phyloP scores from a whole-genome alignment of 2,329 filamentous ascomycete species.

The Penicillium sp. region DNA sequence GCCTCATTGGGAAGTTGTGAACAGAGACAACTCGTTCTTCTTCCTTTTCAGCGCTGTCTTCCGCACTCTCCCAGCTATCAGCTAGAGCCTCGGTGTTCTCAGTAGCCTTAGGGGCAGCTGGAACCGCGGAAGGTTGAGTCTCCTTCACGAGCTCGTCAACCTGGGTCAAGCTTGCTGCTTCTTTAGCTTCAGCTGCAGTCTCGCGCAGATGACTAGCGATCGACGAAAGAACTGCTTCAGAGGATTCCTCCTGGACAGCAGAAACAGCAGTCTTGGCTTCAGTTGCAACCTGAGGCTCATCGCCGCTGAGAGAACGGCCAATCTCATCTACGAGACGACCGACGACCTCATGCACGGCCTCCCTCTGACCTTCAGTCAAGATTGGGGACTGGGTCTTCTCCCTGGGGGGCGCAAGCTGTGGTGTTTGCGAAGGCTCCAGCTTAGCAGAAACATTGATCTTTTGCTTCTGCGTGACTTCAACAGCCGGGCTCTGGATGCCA shows the following conservation, averaged over 20 bases:
- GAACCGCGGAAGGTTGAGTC: conserved; percentile 46
- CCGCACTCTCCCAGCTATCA: conserved; percentile 91
- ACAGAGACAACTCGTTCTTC: conserved; percentile 69
- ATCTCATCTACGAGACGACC: conserved; percentile 63
- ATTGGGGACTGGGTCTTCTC: conserved; percentile 27
- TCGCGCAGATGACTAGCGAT: conserved; percentile 37
- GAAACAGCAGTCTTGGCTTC: conserved; percentile 47
- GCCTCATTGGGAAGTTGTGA: conserved; percentile 94
- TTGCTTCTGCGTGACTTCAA: conserved; percentile 28
- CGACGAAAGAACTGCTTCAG: conserved; percentile 37
- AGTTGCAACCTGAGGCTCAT: conserved; percentile 46
- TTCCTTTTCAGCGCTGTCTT: conserved; percentile 66
- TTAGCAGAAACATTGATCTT: conserved; percentile 26
- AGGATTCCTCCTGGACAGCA: conserved; percentile 36
- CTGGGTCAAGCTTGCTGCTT: conserved; percentile 55
- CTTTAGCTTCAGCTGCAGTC: conserved; percentile 45
- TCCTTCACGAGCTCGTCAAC: conserved; percentile 57
- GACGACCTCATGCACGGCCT: conserved; percentile 71
- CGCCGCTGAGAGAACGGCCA: conserved; percentile 53
- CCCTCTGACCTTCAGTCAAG: conserved; percentile 47
- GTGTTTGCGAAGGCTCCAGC: conserved; percentile 16
- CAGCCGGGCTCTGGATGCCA: conserved; percentile 44
- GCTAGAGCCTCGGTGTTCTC: conserved; percentile 60
- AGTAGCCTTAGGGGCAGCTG: conserved; percentile 58
- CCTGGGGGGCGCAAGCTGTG: conserved; percentile 14